Conservation (phyloP, 306 rosid genomes). For the Vigna hirtella region DNA sequence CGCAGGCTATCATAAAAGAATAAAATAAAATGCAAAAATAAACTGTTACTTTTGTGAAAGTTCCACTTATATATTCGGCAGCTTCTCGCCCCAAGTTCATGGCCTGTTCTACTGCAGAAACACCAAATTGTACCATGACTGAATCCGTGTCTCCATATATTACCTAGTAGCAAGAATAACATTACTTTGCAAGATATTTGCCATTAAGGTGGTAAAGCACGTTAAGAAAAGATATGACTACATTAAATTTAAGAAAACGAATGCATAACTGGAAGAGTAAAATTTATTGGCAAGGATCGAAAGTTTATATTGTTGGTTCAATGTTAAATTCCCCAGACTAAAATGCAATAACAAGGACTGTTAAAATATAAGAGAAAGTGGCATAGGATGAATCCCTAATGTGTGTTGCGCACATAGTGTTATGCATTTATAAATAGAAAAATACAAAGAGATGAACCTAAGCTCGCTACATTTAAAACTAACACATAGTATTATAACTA, state of each 20-base stretch:
- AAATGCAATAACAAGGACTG: conserved; percentile 17
- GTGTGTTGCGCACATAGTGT: no score
- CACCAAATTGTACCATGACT: conserved; percentile 98
- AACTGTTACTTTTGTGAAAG: conserved; percentile 72
- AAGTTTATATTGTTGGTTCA: background rate
- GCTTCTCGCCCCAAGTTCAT: conserved; percentile 95
- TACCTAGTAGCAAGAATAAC: conserved; percentile 63
- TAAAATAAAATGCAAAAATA: background rate
- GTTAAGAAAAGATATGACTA: background rate
- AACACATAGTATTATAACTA: no score
- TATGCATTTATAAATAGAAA: no score
- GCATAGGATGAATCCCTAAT: no score
- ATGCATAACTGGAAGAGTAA: conserved; percentile 23
- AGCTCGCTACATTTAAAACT: no score
- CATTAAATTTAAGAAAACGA: conserved; percentile 1
- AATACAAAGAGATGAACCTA: no score
- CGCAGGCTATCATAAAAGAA: background rate
- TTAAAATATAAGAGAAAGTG: no score
- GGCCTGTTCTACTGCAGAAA: conserved; percentile 75
- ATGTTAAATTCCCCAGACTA: conserved; percentile 15
- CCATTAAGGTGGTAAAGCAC: conserved; percentile 31
- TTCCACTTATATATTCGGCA: conserved; percentile 87
- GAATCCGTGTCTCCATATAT: conserved; percentile 98
- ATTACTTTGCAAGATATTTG: conserved; percentile 22
- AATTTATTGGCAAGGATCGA: conserved; percentile 28